Percentiles rank a stretch among this genome's conserved stretches.
These are phyloP conservation scores for Psilocybe subaeruginosa DNA, from an alignment of 768 basidiomycete species.

Conservation along the genomic window DNA sequence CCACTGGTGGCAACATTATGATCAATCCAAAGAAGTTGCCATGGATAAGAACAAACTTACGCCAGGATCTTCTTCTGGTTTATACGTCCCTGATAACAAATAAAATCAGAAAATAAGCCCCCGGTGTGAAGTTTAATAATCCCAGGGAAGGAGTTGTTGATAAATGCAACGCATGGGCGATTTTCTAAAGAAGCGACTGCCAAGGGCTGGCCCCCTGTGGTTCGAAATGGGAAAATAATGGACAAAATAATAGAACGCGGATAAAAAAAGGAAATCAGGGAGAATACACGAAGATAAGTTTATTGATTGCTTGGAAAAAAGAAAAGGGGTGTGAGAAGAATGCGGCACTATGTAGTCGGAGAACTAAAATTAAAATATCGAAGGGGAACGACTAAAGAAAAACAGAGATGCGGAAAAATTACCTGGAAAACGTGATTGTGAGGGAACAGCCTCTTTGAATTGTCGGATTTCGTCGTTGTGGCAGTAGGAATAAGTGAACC, in stretches of 20 bases:
- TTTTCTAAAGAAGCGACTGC: conserved; percentile 14
- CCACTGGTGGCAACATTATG: conserved; percentile 48
- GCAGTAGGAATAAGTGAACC: conserved; percentile 98
- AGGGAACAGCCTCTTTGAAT: conserved; percentile 81
- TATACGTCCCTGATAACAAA: conserved; percentile 59
- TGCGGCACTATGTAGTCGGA: conserved; percentile 23
- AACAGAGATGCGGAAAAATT: conserved; percentile 24
- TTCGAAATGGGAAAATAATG: conserved; percentile 25
- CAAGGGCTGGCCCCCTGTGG: conserved; percentile 14
- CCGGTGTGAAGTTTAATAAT: conserved; percentile 11
- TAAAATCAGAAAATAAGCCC: conserved; percentile 23
- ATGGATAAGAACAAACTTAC: conserved; percentile 46
- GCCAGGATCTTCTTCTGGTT: conserved; percentile 85
- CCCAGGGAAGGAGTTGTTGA: conserved; percentile 18
- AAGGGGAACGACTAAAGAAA: conserved; percentile 11
- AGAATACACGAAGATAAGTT: conserved; percentile 23
- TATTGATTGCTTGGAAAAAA: conserved; percentile 16
- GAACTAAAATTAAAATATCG: conserved; percentile 27
- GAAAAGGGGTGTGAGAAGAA: conserved; percentile 26
- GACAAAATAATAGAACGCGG: conserved; percentile 23
- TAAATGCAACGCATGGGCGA: conserved; percentile 17
- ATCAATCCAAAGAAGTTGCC: conserved; percentile 22
- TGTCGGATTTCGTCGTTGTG: conserved; percentile 95
- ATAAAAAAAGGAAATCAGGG: conserved; percentile 28
- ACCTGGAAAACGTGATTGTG: conserved; percentile 70